Conservation (phyloP, 345 rosid genomes). For the Barbarea vulgaris region DNA sequence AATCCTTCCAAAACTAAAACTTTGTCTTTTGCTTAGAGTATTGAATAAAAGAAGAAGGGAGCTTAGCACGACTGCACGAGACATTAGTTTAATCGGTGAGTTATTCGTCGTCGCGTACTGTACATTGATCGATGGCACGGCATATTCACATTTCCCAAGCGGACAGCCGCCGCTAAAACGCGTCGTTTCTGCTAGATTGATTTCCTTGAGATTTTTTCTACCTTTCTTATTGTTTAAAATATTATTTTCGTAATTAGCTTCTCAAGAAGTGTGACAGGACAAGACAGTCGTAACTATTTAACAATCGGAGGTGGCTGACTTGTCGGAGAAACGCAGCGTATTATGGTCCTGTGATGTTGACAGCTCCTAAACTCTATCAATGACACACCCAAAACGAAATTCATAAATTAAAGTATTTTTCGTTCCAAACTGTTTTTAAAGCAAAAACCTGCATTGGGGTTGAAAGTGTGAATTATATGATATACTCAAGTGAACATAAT, state of each 20-base stretch:
- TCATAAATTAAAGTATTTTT: neutral
- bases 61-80: too few species aligned
- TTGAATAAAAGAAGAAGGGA: too few species aligned
- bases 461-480: too few species aligned
- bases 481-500: too few species aligned
- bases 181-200: neutral
- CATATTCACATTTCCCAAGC: neutral
- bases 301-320: conserved; percentile 13
- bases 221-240: neutral
- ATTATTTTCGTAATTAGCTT: neutral
- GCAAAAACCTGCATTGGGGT: neutral
- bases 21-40: neutral
- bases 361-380: conserved; percentile 22
- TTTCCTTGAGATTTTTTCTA: neutral
- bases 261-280: conserved; percentile 30
- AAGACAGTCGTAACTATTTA: conserved; percentile 29
- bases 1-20: neutral
- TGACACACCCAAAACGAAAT: conserved; percentile 9
- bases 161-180: conserved; percentile 29
- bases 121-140: neutral
- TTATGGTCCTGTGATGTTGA: conserved; percentile 25
- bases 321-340: conserved; percentile 21
- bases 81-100: neutral
- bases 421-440: neutral
- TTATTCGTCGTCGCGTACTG: neutral